phyloP scores from a whole-genome alignment of 2,329 filamentous ascomycete species.

The Xylariaceae sp. region DNA sequence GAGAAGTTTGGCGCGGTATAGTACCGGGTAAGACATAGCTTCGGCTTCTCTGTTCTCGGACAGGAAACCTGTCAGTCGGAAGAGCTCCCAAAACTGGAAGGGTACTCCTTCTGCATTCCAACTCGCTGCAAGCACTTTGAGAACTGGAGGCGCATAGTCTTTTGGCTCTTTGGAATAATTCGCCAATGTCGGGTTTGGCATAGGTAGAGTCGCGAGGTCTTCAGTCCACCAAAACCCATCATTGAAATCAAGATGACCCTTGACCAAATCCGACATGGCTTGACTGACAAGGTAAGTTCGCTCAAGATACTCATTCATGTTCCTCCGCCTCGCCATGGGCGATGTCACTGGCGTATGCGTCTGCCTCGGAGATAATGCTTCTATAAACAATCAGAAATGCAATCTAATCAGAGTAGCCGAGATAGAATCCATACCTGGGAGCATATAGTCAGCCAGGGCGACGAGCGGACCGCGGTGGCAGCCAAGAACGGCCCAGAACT shows the following conservation, averaged over 20 bases:
- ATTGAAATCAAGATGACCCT: slow-evolving; percentile 49
- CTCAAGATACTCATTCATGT: slow-evolving; percentile 53
- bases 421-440: slow-evolving; percentile 43
- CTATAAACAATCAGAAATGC: slow-evolving; percentile 26
- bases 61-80: slow-evolving; percentile 49
- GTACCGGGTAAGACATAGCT: slow-evolving; percentile 45
- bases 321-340: slow-evolving; percentile 46
- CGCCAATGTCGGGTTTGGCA: slow-evolving; percentile 37
- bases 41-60: slow-evolving; percentile 49
- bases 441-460: slow-evolving; percentile 47
- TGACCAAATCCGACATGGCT: slow-evolving; percentile 41
- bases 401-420: no score
- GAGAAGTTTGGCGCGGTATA: slow-evolving; percentile 54
- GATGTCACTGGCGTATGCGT: slow-evolving; percentile 50
- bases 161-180: slow-evolving; percentile 39
- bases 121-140: slow-evolving; percentile 50
- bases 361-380: slow-evolving; percentile 46
- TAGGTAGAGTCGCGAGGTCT: slow-evolving; percentile 42
- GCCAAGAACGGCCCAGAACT: slow-evolving; percentile 49
- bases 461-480: slow-evolving; percentile 50
- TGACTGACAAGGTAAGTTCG: slow-evolving; percentile 42
- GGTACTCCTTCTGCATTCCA: slow-evolving; percentile 48
- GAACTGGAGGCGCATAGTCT: slow-evolving; percentile 46
- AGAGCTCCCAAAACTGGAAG: slow-evolving; percentile 52
- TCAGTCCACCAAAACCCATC: slow-evolving; percentile 60